Base-by-base conservation (phyloP, 2,329 filamentous ascomycete species). In the Phyllosticta paracitricarpa region DNA sequence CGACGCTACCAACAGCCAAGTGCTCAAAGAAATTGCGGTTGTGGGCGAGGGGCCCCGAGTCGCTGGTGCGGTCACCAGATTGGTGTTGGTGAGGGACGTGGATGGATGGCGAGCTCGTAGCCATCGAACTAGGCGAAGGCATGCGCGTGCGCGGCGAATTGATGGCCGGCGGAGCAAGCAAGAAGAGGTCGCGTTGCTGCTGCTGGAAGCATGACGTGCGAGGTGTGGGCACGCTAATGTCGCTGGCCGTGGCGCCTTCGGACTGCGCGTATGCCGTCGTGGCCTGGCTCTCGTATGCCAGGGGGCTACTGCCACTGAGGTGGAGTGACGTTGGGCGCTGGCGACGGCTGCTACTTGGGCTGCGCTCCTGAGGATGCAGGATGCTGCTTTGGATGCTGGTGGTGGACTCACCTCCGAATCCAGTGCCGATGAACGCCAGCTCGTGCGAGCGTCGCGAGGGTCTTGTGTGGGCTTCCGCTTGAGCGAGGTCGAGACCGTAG, bases 401-500 rank as follows among this genome's bases (percentile, higher is more conserved):
- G 54, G 35, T 48, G 17, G 51, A 28, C 7, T 61, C 53, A n/a
- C 26, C 55, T 2, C 33, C 8, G 14, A 61, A 55, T 8, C 33
- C 53, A 28, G 54, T 57, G 25, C 59, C 59, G 40, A 61, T 61
- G 12, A 35, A 24, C 4, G 48, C 54, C 10, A 61, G 14, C 3
- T 61, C 59, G 5, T 24, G 40, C 9, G 54, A 61, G 54, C 56
- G 40, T 28, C 59, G 59, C 30, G 54, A 51, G 24, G 51, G 51
- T 22, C 26, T 24, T 40, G 54, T 10, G n/a, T 55, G 52, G n/a
- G 17, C 24, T 17, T 40, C 30, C 9, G 59, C 19, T 17, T 57
- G 59, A 33, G 59, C 59, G 35, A 61, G 59, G 25, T 61, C 59
- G 10, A 61, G 55, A n/a, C 28, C 48, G 22, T 51, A 54, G 33